Base-by-base conservation (phyloP, 257 asterid species). In the Fraxinus cuspidata region DNA sequence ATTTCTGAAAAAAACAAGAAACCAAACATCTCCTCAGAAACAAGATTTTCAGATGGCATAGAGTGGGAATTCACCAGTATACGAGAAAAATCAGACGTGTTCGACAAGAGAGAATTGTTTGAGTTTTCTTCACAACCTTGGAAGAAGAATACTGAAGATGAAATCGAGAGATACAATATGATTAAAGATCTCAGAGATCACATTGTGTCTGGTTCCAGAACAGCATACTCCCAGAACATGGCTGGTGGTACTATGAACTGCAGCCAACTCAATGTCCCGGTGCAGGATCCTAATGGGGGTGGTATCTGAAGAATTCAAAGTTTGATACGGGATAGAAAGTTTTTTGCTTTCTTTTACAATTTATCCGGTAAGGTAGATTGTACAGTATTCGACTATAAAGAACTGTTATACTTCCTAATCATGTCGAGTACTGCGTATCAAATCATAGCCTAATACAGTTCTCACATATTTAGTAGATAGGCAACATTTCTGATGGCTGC, bases 141-240 rank as follows among this genome's bases (percentile, higher is more conserved):
- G 94, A 86, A 87, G 80, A 87, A 79, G 74, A 91, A 88, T 8
- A 72, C 74, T 0, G 94, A 92, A 79, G 97, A 89, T 15, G 98
- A 92, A 75, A 82, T 91, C 60, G 92, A 92, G 88, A 89, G 97
- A 64, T 92, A 92, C 78, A 90, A 92, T 60, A 90, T 92, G 94
- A 94, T 92, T 67, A 94, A 92, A 81, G 90, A 94, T 79, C 92
- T 94, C 5, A 86, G 97, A 73, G 96, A 92, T 78, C 96, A 91
- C 64, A 88, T 91, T 19, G 97, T 94, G 0, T 92, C 95, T n/a
- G 83, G 87, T 81, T 82, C 92, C 1, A 89, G 84, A 86, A 76
- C 82, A 35, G 86, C 85, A 13, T 71, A 96, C 8, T 83, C 91
- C 71, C 87, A 84, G 83, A 90, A 79, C 76, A 76, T 79, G 75